Conservation (phyloP, 73 alveolate genomes). For the Tetrahymena elliotti region DNA sequence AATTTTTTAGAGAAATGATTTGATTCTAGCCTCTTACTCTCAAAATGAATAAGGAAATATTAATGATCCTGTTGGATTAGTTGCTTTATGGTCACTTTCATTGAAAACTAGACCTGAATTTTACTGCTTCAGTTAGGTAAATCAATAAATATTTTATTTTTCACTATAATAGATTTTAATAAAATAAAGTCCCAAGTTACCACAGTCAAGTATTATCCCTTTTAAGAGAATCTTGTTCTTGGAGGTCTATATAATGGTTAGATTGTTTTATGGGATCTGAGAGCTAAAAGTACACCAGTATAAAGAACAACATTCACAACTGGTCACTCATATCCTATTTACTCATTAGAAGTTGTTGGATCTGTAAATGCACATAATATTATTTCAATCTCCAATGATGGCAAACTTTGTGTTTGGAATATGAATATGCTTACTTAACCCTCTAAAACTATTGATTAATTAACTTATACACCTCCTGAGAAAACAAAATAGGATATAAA, state of each 20-base stretch:
- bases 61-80: constrained; percentile 80
- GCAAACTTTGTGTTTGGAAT: constrained; percentile 83
- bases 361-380: constrained; percentile 82
- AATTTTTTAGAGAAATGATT: constrained; percentile 47
- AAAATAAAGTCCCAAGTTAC: constrained; percentile 58
- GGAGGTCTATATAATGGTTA: constrained; percentile 91
- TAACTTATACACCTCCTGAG: constrained; percentile 24
- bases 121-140: constrained; percentile 27
- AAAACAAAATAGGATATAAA: constrained; percentile 39
- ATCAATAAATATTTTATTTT: not conserved
- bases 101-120: constrained; percentile 81
- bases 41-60: constrained; percentile 69
- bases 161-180: not conserved
- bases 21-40: constrained; percentile 73
- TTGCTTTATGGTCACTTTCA: constrained; percentile 72
- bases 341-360: constrained; percentile 75
- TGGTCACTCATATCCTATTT: constrained; percentile 71
- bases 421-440: constrained; percentile 76
- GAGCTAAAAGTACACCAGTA: constrained; percentile 73
- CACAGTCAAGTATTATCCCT: constrained; percentile 72
- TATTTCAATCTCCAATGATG: constrained; percentile 76
- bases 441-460: constrained; percentile 60
- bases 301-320: constrained; percentile 67
- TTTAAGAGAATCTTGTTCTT: constrained; percentile 67
- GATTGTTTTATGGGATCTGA: constrained; percentile 85